These are phyloP conservation scores for Camptophora hylomeconis DNA, from an alignment of 2,329 filamentous ascomycete species.

Conservation along the genomic window DNA sequence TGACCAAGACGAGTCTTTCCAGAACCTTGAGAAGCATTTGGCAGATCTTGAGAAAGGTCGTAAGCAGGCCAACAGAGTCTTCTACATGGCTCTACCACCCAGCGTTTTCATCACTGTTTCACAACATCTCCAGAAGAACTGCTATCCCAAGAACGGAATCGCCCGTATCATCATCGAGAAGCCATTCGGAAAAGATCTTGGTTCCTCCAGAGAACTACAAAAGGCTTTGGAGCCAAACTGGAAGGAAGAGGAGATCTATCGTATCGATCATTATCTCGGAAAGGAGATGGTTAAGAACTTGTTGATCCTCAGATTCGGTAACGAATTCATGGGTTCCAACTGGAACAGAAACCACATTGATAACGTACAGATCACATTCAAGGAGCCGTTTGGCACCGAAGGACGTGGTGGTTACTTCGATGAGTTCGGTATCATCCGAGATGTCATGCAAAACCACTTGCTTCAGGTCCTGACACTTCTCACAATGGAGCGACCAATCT, in stretches of 20 bases:
- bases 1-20: slow-evolving; percentile 90
- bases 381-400: slow-evolving; percentile 97
- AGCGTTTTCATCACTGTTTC: slow-evolving; percentile 98
- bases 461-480: slow-evolving; percentile 91
- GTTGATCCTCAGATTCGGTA: slow-evolving; percentile 91
- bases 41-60: slow-evolving; percentile 71
- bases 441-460: slow-evolving; percentile 99
- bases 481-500: slow-evolving; percentile 96
- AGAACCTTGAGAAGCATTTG: slow-evolving; percentile 71
- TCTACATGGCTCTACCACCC: slow-evolving; percentile 98
- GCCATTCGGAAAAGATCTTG: slow-evolving; percentile 94
- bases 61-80: slow-evolving; percentile 77
- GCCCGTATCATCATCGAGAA: slow-evolving; percentile 97
- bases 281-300: slow-evolving; percentile 99
- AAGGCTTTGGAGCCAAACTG: slow-evolving; percentile 92
- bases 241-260: slow-evolving; percentile 98
- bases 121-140: slow-evolving; percentile 92
- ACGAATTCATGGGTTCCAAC: slow-evolving; percentile 95
- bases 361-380: slow-evolving; percentile 98
- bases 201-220: slow-evolving; percentile 86
- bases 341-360: slow-evolving; percentile 99
- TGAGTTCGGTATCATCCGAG: slow-evolving; percentile 97
- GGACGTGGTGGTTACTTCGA: slow-evolving; percentile 98
- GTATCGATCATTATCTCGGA: slow-evolving; percentile 97
- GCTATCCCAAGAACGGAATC: slow-evolving; percentile 84